These are phyloP conservation scores for Sistotremastrum suecicum DNA, from an alignment of 768 basidiomycete species.

Conservation along the genomic window DNA sequence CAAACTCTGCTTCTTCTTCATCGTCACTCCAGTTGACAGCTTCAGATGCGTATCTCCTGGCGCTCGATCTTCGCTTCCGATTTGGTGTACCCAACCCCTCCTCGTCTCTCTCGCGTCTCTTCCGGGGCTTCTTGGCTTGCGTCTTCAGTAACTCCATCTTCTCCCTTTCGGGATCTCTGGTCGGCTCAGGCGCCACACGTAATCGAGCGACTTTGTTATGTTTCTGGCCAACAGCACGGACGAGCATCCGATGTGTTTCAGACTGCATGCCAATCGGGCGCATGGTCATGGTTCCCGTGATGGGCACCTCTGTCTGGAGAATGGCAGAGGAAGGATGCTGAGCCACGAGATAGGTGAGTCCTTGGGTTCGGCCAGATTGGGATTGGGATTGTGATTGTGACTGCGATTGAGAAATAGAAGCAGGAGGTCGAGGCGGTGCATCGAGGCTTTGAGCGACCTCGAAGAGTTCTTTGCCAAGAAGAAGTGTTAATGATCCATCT, in stretches of 20 bases:
- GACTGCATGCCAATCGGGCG: conserved; percentile 85
- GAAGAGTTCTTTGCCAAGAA: conserved; percentile 87
- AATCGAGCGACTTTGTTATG: conserved; percentile 70
- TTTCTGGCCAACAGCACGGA: conserved; percentile 73
- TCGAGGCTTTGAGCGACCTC: conserved; percentile 76
- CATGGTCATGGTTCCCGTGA: conserved; percentile 73
- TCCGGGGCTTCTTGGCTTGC: conserved; percentile 49
- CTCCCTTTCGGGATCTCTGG: conserved; percentile 62
- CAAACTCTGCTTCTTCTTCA: conserved; percentile 54
- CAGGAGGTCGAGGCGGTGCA: conserved; percentile 40
- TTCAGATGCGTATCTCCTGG: conserved; percentile 24
- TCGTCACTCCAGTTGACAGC: conserved; percentile 55
- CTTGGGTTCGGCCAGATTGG: conserved; percentile 29
- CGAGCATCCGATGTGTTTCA: conserved; percentile 79
- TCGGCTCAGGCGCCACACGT: conserved; percentile 68
- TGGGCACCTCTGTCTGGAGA: conserved; percentile 71
- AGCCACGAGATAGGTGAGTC: conserved; percentile 79
- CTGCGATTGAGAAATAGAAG: conserved; percentile 18
- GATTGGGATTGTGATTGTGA: conserved; percentile 26
- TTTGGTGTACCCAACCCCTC: conserved; percentile 33
- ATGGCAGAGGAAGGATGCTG: conserved; percentile 79
- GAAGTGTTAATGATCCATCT: conserved; percentile 81
- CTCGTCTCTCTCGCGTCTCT: conserved; percentile 34
- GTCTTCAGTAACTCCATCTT: conserved; percentile 52
- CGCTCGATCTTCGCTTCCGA: conserved; percentile 27